Evolutionary conservation across 345 rosid genomes (phyloP), one percentile per base, ranked within the genome.

Genomic region (Pistacia integerrima): DNA sequence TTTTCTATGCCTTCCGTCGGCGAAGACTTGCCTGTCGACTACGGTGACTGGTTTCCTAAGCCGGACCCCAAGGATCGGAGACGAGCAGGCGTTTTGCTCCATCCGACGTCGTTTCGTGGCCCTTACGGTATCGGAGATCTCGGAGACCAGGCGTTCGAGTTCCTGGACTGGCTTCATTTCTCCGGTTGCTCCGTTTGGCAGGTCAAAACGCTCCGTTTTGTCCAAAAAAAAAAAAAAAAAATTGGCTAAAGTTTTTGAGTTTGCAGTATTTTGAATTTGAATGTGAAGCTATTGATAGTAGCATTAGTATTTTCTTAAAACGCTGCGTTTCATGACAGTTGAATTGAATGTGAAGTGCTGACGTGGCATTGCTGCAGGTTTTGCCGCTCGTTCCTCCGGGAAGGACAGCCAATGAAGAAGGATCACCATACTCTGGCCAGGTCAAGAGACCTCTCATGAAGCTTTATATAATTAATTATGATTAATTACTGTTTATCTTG

Each of bases 311-410:
- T 41, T 41, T 41, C 10, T 7, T 8, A 41, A 41, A 41, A 8
- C 46, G 46, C 46, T 41, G 33, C 46, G 8, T 41, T 6, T 25
- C 51, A 10, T 49, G 28, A 25, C 18, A 13, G n/a, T 11, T 56
- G 16, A 13, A 44, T 51, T 20, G 61, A 20, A 11, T 25, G 10
- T 9, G 46, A 11, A 69, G 11, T 38, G 16, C 9, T 10, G 38
- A 33, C 5, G 74, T 51, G 49, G 28, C 11, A 5, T 65, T 70
- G 28, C 25, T 71, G 81, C 86, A 94, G 98, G 99, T 95, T 73
- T 96, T 95, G 78, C 99, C 99, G 77, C 96, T 95, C 30, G 99
- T 93, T 82, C 99, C 99, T 35, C 96, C 98, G 9, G 97, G 84
- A 49, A 86, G 89, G 76, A 84, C 82, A 71, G 86, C 80, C 28